phyloP scores from a whole-genome alignment of 2,329 filamentous ascomycete species.

The Epichloe uncinata region DNA sequence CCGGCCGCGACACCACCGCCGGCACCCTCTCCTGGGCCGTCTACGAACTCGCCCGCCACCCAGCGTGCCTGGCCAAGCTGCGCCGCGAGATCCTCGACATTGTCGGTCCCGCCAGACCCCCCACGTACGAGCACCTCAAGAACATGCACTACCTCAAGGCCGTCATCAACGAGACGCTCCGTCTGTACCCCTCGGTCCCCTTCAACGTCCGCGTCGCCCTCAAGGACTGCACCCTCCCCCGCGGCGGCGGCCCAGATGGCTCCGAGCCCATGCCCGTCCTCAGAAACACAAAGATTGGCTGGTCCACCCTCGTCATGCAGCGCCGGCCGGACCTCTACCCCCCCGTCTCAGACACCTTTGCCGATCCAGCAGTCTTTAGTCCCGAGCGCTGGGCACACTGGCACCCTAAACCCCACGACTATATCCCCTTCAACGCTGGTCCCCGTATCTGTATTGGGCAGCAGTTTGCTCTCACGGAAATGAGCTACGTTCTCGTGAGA shows the following conservation, averaged over 20 bases:
- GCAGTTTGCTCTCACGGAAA: constrained; percentile 46
- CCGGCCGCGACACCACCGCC: constrained; percentile 79
- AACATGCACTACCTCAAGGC: constrained; percentile 71
- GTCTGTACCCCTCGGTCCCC: constrained; percentile 65
- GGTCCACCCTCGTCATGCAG: constrained; percentile 39
- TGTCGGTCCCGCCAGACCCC: constrained; percentile 48
- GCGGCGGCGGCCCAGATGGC: constrained; percentile 44
- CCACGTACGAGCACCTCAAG: constrained; percentile 73
- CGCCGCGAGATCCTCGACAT: constrained; percentile 56
- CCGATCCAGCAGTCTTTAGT: constrained; percentile 27
- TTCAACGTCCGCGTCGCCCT: constrained; percentile 65
- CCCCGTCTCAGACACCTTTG: constrained; percentile 23
- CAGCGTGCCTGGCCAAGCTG: constrained; percentile 52
- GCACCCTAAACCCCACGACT: constrained; percentile 40
- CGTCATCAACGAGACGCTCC: constrained; percentile 63
- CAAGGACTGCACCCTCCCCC: constrained; percentile 60
- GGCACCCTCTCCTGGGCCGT: constrained; percentile 67
- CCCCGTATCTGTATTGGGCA: constrained; percentile 43
- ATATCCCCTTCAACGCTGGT: constrained; percentile 39
- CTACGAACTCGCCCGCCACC: constrained; percentile 67
- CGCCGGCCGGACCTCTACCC: constrained; percentile 35
- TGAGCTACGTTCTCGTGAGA: constrained; percentile 54
- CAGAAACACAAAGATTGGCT: constrained; percentile 32
- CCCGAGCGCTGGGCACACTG: constrained; percentile 38
- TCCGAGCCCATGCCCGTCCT: constrained; percentile 28